These are phyloP conservation scores for Globisporangium acanthophoron DNA, from an alignment of 352 stramenopile genomes.

Conservation along the genomic window DNA sequence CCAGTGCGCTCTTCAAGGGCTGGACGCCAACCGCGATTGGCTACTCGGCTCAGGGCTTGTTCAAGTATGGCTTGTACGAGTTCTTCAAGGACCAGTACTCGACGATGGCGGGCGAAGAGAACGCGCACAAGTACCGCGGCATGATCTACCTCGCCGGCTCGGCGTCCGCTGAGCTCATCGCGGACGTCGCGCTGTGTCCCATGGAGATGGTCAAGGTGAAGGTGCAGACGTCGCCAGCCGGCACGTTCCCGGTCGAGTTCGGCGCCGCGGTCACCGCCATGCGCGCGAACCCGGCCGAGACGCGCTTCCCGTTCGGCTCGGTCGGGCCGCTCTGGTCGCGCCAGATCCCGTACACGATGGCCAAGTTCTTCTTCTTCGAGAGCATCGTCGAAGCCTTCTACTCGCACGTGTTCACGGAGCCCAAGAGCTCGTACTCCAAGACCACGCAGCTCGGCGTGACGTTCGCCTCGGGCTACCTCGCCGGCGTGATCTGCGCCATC, in stretches of 20 bases:
- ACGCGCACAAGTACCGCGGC: slow-evolving; percentile 90
- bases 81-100: slow-evolving; percentile 95
- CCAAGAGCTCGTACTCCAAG: slow-evolving; percentile 90
- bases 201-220: slow-evolving; percentile 96
- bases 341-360: slow-evolving; percentile 99
- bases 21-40: slow-evolving; percentile 90
- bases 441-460: slow-evolving; percentile 95
- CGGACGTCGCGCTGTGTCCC: slow-evolving; percentile 91
- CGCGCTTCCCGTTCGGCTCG: slow-evolving; percentile 89
- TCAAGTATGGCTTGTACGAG: slow-evolving; percentile 95
- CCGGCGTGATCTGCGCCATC: slow-evolving; percentile 98
- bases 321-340: slow-evolving; percentile 88
- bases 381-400: slow-evolving; percentile 87
- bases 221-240: slow-evolving; percentile 87
- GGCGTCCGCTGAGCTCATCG: slow-evolving; percentile 92
- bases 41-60: slow-evolving; percentile 88
- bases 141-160: slow-evolving; percentile 90
- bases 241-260: slow-evolving; percentile 89
- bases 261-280: slow-evolving; percentile 82
- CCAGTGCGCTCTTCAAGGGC: slow-evolving; percentile 84
- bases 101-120: slow-evolving; percentile 88
- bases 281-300: slow-evolving; percentile 83
- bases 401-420: slow-evolving; percentile 88
- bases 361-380: slow-evolving; percentile 99
- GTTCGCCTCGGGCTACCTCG: slow-evolving; percentile 97